Conservation (phyloP, 371 early-diverging fungal species). For the Lichtheimia corymbifera region DNA sequence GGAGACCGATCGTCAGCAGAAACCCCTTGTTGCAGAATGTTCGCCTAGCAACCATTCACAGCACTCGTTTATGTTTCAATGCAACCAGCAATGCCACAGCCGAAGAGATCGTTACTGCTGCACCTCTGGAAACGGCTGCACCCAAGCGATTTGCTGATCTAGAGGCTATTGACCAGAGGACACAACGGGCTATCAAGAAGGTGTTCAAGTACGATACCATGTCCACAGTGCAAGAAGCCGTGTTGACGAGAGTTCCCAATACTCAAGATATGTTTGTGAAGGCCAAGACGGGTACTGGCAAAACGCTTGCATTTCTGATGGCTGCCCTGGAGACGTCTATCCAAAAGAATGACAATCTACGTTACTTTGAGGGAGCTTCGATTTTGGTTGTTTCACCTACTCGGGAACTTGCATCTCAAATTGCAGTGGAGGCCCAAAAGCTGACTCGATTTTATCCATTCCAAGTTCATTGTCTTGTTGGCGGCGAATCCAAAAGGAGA, state of each 20-base stretch:
- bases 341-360: constrained; percentile 30
- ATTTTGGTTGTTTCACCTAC: constrained; percentile 94
- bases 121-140: neutral
- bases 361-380: constrained; percentile 61
- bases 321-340: constrained; percentile 81
- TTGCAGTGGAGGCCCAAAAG: constrained; percentile 81
- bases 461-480: constrained; percentile 83
- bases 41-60: neutral
- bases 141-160: constrained; percentile 58
- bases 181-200: constrained; percentile 62
- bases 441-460: constrained; percentile 63
- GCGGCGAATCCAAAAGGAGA: constrained; percentile 78
- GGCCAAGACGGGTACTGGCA: constrained; percentile 99
- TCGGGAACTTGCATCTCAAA: constrained; percentile 96
- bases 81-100: too few species aligned
- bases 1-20: constrained; percentile 5
- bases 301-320: constrained; percentile 92
- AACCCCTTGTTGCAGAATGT: neutral
- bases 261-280: constrained; percentile 80
- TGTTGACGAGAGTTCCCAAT: constrained; percentile 74
- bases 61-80: too few species aligned
- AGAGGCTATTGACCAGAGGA: constrained; percentile 48
- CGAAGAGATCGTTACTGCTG: neutral
- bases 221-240: constrained; percentile 84
- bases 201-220: constrained; percentile 76